Base-by-base conservation (phyloP, 805 yeast species). In the Schwanniomyces yamadae region DNA sequence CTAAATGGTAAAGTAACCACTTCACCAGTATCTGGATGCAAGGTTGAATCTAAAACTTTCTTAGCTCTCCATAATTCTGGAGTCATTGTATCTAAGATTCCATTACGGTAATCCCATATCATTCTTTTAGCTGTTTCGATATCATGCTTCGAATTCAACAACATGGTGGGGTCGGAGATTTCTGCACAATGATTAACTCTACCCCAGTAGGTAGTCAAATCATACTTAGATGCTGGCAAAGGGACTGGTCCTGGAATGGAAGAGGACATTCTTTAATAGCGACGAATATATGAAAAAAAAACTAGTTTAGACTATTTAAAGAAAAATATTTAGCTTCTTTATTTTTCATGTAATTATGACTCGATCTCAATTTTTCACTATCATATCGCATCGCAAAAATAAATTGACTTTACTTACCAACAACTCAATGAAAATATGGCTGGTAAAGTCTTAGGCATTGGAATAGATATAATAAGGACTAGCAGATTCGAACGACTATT, bases 11-110 rank as follows among this genome's bases (percentile, higher is more conserved):
- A 69, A 19, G 86, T 57, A 9, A 93, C 96, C 1, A 95, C 84
- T 51, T 88, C 93, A 1, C 97, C 96, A 5, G 95, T 91, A 57
- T 93, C 99, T 33, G 99, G 99, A 61, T 93, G 99, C 27, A 89
- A 78, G 1, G 96, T 82, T 1, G 96, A 88, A 61, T 93, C 98
- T 50, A 93, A 71, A 21, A 86, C 71, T 57, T 78, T 78, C 64
- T 91, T 91, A 7, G 95, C 93, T 28, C 74, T 67, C 99, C 99
- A 93, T 39, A 91, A 71, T 36, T 81, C 84, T 1, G 93, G 87
- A 2, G 84, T 80, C 77, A 91, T 80, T 12, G 69, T 61, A 8
- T 71, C 69, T 23, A 71, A 57, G 18, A 74, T 73, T 12, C 95
- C 95, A 49, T 80, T 79, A 39, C 80, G 80, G 62, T 80, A 91